phyloP scores from a whole-genome alignment of 1,284 basidiomycete species.

The Chalciporus sp. region DNA sequence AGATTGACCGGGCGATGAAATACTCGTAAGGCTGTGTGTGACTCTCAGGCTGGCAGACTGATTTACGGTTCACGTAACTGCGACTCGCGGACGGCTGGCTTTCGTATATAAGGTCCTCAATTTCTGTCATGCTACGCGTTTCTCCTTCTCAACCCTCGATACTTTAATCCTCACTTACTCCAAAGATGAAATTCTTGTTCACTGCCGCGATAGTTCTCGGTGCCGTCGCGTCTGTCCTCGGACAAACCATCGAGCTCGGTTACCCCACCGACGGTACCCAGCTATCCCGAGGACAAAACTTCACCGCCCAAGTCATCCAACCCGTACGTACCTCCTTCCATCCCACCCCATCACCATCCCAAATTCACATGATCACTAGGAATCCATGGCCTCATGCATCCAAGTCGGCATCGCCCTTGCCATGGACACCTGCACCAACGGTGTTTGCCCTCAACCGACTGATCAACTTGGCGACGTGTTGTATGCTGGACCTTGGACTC shows the following conservation, averaged over 20 bases:
- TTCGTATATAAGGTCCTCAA: slow-evolving; percentile 1
- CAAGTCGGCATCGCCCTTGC: slow-evolving; percentile 37
- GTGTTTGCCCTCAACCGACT: slow-evolving; percentile 24
- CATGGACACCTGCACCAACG: slow-evolving; percentile 20
- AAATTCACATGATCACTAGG: slow-evolving; percentile 9
- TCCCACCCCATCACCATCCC: background rate
- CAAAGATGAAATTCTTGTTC: slow-evolving; percentile 21
- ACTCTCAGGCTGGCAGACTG: background rate
- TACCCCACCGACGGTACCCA: slow-evolving; percentile 20
- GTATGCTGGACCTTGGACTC: slow-evolving; percentile 33
- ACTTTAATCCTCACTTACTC: background rate
- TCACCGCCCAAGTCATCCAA: slow-evolving; percentile 21
- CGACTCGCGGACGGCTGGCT: background rate
- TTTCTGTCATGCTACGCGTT: background rate
- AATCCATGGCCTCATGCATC: slow-evolving; percentile 22
- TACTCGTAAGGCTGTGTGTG: no score
- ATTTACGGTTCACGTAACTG: background rate
- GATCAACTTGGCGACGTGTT: slow-evolving; percentile 28
- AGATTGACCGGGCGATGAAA: no score
- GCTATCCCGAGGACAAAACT: slow-evolving; percentile 14
- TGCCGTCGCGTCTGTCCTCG: slow-evolving; percentile 13
- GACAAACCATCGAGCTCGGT: slow-evolving; percentile 34
- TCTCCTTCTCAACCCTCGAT: background rate
- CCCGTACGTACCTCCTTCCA: slow-evolving; percentile 20
- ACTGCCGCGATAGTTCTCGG: slow-evolving; percentile 8